Percentiles rank a stretch among this genome's conserved stretches.
Evolutionary conservation across 495 filamentous ascomycete species (phyloP).

Genomic region (Lichina pygmaea): DNA sequence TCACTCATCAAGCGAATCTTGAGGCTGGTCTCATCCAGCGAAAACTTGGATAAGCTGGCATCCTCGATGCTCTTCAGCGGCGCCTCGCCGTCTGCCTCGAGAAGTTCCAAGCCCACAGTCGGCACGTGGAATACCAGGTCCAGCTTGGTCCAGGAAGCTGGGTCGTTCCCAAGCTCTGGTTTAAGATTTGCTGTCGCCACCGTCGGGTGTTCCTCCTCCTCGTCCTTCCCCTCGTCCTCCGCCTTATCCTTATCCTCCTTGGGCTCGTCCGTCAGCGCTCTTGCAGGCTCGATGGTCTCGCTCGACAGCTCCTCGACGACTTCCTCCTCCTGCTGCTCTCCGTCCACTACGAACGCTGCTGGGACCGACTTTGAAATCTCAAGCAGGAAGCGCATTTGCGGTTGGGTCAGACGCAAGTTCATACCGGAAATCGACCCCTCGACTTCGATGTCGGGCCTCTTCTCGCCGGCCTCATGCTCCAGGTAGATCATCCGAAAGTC

Average conservation of each 20-base stretch:
- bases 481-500: constrained; percentile 74
- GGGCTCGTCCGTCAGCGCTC: constrained; percentile 6
- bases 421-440: constrained; percentile 77
- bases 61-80: constrained; percentile 54
- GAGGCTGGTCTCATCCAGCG: constrained; percentile 68
- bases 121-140: constrained; percentile 80
- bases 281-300: constrained; percentile 23
- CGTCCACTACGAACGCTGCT: constrained; percentile 54
- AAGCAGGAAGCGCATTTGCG: constrained; percentile 67
- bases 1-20: constrained; percentile 92
- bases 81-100: constrained; percentile 42
- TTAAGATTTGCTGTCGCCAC: constrained; percentile 22
- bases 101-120: constrained; percentile 66
- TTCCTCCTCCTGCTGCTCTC: constrained; percentile 37
- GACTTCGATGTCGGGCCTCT: constrained; percentile 77
- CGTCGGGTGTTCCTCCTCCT: constrained; percentile 14
- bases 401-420: constrained; percentile 69
- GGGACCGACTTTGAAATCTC: constrained; percentile 69
- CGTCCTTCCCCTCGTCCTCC: constrained; percentile 11
- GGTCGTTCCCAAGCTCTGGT: constrained; percentile 33
- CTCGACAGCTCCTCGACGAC: constrained; percentile 35
- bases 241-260: constrained; percentile 7
- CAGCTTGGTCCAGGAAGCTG: constrained; percentile 70
- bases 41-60: constrained; percentile 77
- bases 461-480: constrained; percentile 49